Base-by-base conservation (phyloP, 2,329 filamentous ascomycete species). In the Cladosporium sp. region DNA sequence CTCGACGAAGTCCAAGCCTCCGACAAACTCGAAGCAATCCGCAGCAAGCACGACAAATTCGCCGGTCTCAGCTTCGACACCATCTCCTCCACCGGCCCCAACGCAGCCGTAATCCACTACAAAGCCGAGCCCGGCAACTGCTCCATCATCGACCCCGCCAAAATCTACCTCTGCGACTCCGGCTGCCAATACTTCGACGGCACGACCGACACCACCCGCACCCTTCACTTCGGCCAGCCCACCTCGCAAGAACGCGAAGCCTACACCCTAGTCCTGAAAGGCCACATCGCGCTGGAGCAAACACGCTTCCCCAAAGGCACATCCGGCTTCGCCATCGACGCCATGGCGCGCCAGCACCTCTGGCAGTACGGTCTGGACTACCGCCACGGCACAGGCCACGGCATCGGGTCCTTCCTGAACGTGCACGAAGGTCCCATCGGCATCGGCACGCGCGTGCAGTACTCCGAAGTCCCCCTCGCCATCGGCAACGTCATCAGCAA, bases 361-460 rank as follows among this genome's bases (percentile, higher is more conserved):
- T 99, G 93, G 93, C 86, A 88, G 64, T 80, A 92, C 63, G 93
- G 93, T 0, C 77, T 99, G 11, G 93, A 99, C 67, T 99, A 96
- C 70, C 83, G 93, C 32, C 93, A 99, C 67, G 93, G 93, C 51
- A 99, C 93, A 4, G 93, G 93, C 8, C 93, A 99, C 66, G 93
- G 93, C 38, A 88, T 99, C 30, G 93, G 93, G 22, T 96, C 90
- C 1, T 99, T 86, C 70, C 74, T 99, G 59, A 99, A 99, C 59
- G 93, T 99, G 0, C 93, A 99, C 66, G 93, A 99, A 72, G 93
- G 93, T 0, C 93, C 93, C 1, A 95, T 99, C 55, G 93, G 93
- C 17, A 95, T 99, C 54, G 93, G 93, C 22, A 96, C 91, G 8
- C 81, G 93, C 39, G 83, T 95, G 34, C 88, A 95, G 61, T 96